Base-by-base conservation (phyloP, 2,329 filamentous ascomycete species). In the Ophiosphaerella narmari region DNA sequence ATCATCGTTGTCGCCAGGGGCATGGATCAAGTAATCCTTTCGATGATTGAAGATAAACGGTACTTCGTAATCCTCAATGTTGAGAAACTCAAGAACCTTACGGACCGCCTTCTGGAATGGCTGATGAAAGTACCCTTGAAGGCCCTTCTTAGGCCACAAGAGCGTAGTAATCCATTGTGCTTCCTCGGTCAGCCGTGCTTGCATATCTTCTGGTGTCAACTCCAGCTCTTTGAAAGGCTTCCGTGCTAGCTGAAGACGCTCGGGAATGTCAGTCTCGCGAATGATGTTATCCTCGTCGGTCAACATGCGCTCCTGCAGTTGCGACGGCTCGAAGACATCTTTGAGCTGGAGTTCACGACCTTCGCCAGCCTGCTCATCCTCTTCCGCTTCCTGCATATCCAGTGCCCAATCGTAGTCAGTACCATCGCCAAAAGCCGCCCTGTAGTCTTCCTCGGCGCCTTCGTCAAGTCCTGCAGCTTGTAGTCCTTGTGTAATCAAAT, bases 31-130 rank as follows among this genome's bases (percentile, higher is more conserved):
- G 68, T 97, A 99, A 72, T 99, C 94, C 74, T 97, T 96, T 54
- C 94, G 90, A 68, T 99, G 94, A 72, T 97, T 93, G 74, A 97
- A 97, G 62, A 99, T 94, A 72, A 96, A 99, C 0, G 94, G 93
- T 1, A 97, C 91, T 73, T 99, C 94, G 63, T 93, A 91, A 61
- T 96, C 90, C 58, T 97, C 92, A 4, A 93, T 86, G 43, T 96
- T 90, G 74, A 99, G 91, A 70, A 97, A 97, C 65, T 97, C 90
- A 34, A 99, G 82, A 9, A 97, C 92, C 73, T 96, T 96, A 61
- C 87, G 86, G 46, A 99, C 87, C 5, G 93, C 90, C 63, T 89
- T 89, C 66, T 90, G 86, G 73, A 99, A 97, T 0, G 91, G 90
- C 31, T 84, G 83, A 45, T 89, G 85, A 44, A 97, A 80, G 55